Conservation (phyloP, 305 asterid genomes). For the Fraxinus platypoda region DNA sequence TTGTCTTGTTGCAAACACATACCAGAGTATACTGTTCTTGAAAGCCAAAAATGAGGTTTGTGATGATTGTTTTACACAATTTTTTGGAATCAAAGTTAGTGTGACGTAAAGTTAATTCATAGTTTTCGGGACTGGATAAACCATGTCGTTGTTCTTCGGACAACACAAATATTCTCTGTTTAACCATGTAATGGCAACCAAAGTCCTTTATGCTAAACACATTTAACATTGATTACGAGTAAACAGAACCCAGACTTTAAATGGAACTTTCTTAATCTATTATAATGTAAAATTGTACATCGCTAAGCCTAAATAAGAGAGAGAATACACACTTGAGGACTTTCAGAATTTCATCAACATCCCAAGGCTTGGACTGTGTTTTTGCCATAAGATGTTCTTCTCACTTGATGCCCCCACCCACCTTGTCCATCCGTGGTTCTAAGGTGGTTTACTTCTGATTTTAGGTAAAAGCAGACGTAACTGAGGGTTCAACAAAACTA, state of each 20-base stretch:
- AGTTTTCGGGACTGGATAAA: background rate
- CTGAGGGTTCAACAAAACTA: slow-evolving; percentile 72
- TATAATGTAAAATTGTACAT: background rate
- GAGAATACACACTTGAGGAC: background rate
- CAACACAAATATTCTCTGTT: background rate
- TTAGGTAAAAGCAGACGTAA: slow-evolving; percentile 93
- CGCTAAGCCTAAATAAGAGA: background rate
- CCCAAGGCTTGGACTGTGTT: background rate
- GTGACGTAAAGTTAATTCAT: background rate
- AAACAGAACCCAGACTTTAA: background rate
- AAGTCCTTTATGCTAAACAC: background rate
- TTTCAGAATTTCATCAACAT: background rate
- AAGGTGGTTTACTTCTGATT: slow-evolving; percentile 6
- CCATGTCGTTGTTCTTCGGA: background rate
- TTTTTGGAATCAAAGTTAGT: background rate
- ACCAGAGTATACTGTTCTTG: background rate
- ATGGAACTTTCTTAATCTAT: background rate
- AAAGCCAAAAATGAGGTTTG: background rate
- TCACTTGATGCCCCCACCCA: background rate
- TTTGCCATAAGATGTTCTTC: background rate
- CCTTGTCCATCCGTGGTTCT: background rate
- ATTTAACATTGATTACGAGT: background rate
- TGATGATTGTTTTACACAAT: background rate
- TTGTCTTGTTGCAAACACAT: background rate
- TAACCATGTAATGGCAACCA: background rate